Evolutionary conservation across 768 basidiomycete genomes (phyloP), one percentile per base, ranked within the genome.

Genomic region (Rhodotorula kratochvilovae): DNA sequence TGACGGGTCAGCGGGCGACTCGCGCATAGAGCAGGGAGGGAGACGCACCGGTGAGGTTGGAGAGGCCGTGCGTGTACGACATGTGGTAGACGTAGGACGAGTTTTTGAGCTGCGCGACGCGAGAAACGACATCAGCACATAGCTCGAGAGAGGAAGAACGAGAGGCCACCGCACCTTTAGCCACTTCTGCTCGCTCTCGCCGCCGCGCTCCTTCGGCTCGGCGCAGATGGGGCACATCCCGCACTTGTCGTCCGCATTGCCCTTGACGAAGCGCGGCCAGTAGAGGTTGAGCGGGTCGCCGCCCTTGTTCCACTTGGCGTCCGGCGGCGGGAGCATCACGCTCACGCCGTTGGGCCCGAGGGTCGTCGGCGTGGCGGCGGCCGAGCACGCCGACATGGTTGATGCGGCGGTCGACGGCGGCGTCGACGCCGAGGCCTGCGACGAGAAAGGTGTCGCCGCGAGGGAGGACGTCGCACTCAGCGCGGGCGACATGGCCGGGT

Each of bases 181-280:
- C 90, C 90, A 91, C 36, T 88, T 70, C 50, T 84, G 83, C 75
- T 85, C 86, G 5, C 85, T 85, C 66, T 84, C 85, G 2, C 90
- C 90, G 2, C 89, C 89, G 16, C 90, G 84, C 31, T 80, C 81
- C 7, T 77, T 78, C 48, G 82, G 79, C 79, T 90, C 90, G 53
- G 86, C 79, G 76, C 90, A 92, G 60, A 91, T 85, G 0, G 90
- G 90, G 75, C 90, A 92, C 46, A 90, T 78, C 4, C 90, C 90
- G 0, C 87, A 84, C 80, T 91, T 91, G 5, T 85, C 84, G 2
- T 81, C 78, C 11, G 89, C 89, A 61, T 82, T 84, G 6, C 90
- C 90, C 74, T 85, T 87, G 55, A 89, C 87, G 74, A 89, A 89
- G 21, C 90, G 84, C 15, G 90, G 89, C 0, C 88, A 90, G 76